Conservation (phyloP, 345 rosid genomes). For the Nephelium lappaceum region DNA sequence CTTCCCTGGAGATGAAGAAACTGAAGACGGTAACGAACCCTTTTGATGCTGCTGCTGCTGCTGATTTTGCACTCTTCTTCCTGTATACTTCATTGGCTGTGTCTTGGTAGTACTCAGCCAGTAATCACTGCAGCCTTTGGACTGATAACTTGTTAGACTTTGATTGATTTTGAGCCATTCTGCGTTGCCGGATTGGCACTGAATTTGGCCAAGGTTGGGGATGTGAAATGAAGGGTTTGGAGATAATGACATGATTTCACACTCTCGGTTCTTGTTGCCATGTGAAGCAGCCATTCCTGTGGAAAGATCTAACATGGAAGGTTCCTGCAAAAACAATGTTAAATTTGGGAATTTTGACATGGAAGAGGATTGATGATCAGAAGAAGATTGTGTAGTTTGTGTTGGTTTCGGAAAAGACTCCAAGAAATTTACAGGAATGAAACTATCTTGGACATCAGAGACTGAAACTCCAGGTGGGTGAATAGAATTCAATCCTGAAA, state of each 20-base stretch:
- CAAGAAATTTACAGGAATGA: constrained; percentile 43
- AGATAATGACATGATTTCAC: constrained; percentile 23
- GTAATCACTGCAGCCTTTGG: constrained; percentile 49
- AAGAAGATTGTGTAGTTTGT: constrained; percentile 25
- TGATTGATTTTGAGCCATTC: constrained; percentile 59
- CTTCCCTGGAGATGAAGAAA: constrained; percentile 51
- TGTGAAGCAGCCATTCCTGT: constrained; percentile 27
- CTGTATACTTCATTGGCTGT: constrained; percentile 63
- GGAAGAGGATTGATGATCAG: constrained; percentile 18
- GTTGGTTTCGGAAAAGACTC: constrained; percentile 40
- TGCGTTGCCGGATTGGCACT: constrained; percentile 28
- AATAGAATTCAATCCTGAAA: constrained; percentile 32
- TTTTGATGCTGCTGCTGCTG: constrained; percentile 34
- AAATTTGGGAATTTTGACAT: constrained; percentile 53
- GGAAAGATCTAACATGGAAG: constrained; percentile 34
- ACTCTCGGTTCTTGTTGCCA: constrained; percentile 17
- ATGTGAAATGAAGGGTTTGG: constrained; percentile 23
- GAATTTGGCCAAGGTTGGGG: constrained; percentile 32
- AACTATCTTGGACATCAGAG: constrained; percentile 31
- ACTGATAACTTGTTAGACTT: constrained; percentile 29
- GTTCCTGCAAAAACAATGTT: constrained; percentile 60
- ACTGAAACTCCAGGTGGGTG: constrained; percentile 14
- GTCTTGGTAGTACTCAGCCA: constrained; percentile 68
- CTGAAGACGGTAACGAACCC: constrained; percentile 14
- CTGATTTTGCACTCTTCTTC: constrained; percentile 40